Evolutionary conservation across 805 yeast species (phyloP).

Genomic region (Groenewaldozyma salmanticensis): DNA sequence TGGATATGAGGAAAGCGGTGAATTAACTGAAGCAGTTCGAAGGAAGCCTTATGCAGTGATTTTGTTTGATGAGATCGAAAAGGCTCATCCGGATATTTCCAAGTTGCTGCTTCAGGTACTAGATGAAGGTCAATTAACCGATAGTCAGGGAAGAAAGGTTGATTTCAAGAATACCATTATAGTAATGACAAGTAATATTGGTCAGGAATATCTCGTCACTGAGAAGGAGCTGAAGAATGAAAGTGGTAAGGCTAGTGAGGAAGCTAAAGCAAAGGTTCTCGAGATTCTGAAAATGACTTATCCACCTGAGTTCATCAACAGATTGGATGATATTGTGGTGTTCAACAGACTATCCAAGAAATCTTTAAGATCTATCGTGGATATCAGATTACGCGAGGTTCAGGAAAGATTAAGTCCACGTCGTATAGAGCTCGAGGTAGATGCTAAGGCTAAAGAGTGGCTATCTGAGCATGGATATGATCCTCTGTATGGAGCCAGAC

Average conservation of each 20-base stretch:
- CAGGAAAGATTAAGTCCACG: constrained; percentile 69
- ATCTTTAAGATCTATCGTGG: constrained; percentile 72
- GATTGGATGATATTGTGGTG: constrained; percentile 88
- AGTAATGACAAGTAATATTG: constrained; percentile 94
- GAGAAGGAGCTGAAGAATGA: constrained; percentile 44
- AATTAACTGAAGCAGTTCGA: constrained; percentile 90
- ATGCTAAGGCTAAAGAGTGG: constrained; percentile 63
- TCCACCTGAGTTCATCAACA: constrained; percentile 92
- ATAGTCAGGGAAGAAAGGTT: constrained; percentile 87
- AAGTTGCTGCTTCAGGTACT: constrained; percentile 83
- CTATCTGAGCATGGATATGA: constrained; percentile 83
- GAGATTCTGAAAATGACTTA: constrained; percentile 63
- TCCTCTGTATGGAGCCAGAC: constrained; percentile 90
- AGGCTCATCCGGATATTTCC: constrained; percentile 93
- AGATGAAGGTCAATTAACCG: constrained; percentile 92
- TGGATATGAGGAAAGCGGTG: constrained; percentile 89
- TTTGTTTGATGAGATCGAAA: constrained; percentile 91
- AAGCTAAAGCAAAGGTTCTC: constrained; percentile 48
- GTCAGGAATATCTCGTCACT: constrained; percentile 75
- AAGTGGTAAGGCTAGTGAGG: constrained; percentile 44
- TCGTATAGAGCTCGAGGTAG: constrained; percentile 51
- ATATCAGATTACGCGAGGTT: constrained; percentile 73
- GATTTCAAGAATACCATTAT: constrained; percentile 92
- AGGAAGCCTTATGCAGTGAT: constrained; percentile 92
- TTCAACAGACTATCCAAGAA: constrained; percentile 79